A percentile compares a stretch with the other conserved stretches of the same genome.
Evolutionary conservation across 225 moss, liverwort and hornwort species (phyloP).

Genomic region (Polytrichum formosum): DNA sequence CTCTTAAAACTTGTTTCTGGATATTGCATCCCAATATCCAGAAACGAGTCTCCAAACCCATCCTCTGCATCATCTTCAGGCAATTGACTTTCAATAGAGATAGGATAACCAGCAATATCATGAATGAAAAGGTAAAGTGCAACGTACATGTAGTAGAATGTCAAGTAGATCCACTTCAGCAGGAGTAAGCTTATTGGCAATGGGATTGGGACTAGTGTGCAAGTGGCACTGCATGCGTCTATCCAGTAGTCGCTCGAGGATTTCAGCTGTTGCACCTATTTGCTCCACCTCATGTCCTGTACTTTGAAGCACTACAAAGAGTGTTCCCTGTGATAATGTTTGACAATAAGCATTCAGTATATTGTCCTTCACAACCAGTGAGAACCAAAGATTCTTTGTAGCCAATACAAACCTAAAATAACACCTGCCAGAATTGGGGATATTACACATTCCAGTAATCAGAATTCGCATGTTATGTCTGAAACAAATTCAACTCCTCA

Average conservation of each 20-base stretch:
- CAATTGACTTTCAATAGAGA: too few relatives aligned
- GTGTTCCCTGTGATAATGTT: constrained; percentile 32
- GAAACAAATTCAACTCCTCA: too few relatives aligned
- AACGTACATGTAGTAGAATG: constrained; percentile 55
- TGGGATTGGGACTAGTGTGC: constrained; percentile 16
- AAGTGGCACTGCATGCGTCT: constrained; percentile 54
- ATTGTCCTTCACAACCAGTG: too few relatives aligned
- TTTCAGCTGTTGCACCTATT: constrained; percentile 48
- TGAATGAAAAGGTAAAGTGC: background rate
- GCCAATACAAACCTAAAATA: constrained; percentile 1
- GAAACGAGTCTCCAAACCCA: too few relatives aligned
- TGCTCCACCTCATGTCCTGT: constrained; percentile 63
- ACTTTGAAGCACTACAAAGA: constrained; percentile 64
- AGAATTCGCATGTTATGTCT: too few relatives aligned
- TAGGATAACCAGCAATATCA: too few relatives aligned
- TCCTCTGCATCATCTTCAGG: too few relatives aligned
- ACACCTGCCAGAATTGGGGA: background rate
- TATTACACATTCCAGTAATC: background rate
- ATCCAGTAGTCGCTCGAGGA: constrained; percentile 47
- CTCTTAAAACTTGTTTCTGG: too few relatives aligned
- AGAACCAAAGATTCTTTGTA: too few relatives aligned
- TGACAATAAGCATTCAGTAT: too few relatives aligned
- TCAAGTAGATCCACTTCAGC: constrained; percentile 71
- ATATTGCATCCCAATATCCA: too few relatives aligned
- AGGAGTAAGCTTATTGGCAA: constrained; percentile 38